phyloP scores from a whole-genome alignment of 192 early-diverging fungal species.

The Chytriomyces sp. region DNA sequence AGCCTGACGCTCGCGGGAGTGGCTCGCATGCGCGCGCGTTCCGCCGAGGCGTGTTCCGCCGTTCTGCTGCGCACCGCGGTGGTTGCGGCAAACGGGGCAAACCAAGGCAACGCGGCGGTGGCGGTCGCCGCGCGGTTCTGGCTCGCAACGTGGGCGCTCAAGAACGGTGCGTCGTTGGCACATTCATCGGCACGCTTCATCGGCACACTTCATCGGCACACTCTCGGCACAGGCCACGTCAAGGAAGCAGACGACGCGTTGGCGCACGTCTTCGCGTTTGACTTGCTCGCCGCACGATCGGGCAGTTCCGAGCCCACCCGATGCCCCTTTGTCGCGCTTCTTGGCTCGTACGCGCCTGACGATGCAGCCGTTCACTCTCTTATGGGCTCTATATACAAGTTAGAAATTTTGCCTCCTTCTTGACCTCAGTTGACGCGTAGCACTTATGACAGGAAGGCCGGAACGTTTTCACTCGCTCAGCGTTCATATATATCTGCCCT shows the following conservation, averaged over 20 bases:
- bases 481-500: constrained; percentile 29
- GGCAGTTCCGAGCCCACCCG: not conserved
- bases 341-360: constrained; percentile 12
- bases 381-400: constrained; percentile 31
- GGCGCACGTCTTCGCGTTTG: not conserved
- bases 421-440: too few species aligned
- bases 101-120: not conserved
- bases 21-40: constrained; percentile 30
- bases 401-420: not conserved
- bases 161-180: too few species aligned
- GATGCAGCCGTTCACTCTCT: constrained; percentile 25
- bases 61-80: not conserved
- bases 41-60: constrained; percentile 22
- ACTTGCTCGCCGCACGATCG: too few species aligned
- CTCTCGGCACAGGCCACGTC: too few species aligned
- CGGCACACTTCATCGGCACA: too few species aligned
- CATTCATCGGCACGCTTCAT: too few species aligned
- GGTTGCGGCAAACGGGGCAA: not conserved
- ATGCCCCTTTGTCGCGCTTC: not conserved
- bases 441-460: constrained; percentile 5
- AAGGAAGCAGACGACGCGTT: too few species aligned
- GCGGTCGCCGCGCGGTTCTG: too few species aligned
- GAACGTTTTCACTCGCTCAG: constrained; percentile 19
- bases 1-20: too few species aligned
- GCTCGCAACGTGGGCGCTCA: too few species aligned